Evolutionary conservation across 1,284 basidiomycete species (phyloP), one percentile per base, ranked within the genome.

Genomic region (Pseudozyma thailandica): DNA sequence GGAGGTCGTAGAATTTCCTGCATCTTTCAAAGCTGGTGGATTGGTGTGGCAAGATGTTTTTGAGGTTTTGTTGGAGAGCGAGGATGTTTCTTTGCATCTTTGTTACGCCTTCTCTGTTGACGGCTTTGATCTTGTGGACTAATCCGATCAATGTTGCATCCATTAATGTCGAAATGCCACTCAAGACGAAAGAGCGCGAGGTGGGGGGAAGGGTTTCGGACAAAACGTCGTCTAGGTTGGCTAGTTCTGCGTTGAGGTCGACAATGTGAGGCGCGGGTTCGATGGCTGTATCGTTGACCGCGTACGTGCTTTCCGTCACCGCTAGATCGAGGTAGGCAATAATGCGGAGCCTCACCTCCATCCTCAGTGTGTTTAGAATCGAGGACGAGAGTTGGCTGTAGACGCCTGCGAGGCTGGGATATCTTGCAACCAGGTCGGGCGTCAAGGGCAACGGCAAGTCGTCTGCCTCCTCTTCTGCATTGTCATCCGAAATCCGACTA

Each of bases 71-170:
- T 82, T 96, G 94, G 23, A 98, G 86, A 13, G 94, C 92, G 23
- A 94, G 86, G 43, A 97, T 91, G 83, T 97, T 96, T 41, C 94
- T 89, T 75, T 90, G 85, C 82, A 98, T 91, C 85, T 97, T 97
- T 78, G 89, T 89, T 65, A 94, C 88, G 0, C 95, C 95, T 54
- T 89, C 88, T 0, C 85, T 82, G 74, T 94, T 98, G 13, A 90
- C 89, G 15, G 87, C 82, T 23, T 88, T 88, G 58, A 98, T 87
- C 56, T 88, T 85, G 21, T 89, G 88, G 26, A 92, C 92, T 62
- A 90, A 89, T 12, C 86, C 86, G 60, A 98, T 89, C 51, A 98
- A 85, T 41, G 92, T 85, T 60, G 91, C 87, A 82, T 97, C 93
- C 86, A 95, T 90, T 15, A 98, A 86, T 52, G 89, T 86, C n/a